These are phyloP conservation scores for Xanthoconium separans DNA, from an alignment of 1,284 basidiomycete genomes.

Conservation along the genomic window DNA sequence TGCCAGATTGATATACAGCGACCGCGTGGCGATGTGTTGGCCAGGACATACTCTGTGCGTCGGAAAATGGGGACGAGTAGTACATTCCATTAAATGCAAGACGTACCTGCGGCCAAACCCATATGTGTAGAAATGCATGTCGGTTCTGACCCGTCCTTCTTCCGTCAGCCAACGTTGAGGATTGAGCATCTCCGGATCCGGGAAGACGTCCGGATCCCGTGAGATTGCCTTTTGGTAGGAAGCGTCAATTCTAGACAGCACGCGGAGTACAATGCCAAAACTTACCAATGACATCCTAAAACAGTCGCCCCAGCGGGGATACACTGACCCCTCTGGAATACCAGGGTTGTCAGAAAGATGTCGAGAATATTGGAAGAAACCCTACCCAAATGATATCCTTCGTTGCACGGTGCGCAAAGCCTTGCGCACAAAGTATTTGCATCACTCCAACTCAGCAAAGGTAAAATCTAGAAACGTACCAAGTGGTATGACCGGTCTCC, in stretches of 20 bases:
- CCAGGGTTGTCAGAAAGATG: background rate
- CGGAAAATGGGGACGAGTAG: too few relatives aligned
- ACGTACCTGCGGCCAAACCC: constrained; percentile 39
- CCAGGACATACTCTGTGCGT: constrained; percentile 14
- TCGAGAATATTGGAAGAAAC: background rate
- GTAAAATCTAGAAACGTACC: too few relatives aligned
- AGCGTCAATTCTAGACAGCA: background rate
- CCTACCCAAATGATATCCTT: too few relatives aligned
- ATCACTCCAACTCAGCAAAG: too few relatives aligned
- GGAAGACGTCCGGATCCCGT: constrained; percentile 11
- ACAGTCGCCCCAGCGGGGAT: constrained; percentile 15
- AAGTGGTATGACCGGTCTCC: too few relatives aligned
- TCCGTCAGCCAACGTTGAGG: constrained; percentile 37
- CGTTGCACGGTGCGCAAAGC: too few relatives aligned
- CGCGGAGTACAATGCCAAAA: background rate
- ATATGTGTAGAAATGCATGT: constrained; percentile 34
- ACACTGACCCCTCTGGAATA: constrained; percentile 11
- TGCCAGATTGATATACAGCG: constrained; percentile 37
- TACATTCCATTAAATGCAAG: too few relatives aligned
- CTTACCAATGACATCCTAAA: constrained; percentile 15
- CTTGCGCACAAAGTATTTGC: too few relatives aligned
- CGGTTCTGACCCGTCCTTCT: constrained; percentile 30
- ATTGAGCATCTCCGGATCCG: constrained; percentile 36
- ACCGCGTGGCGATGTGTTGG: constrained; percentile 34
- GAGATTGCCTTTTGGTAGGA: constrained; percentile 10